A percentile compares a stretch with the other conserved stretches of the same genome.
These are phyloP conservation scores for Aspergillus intermedius DNA, from an alignment of 2,329 filamentous ascomycete genomes.

Conservation along the genomic window DNA sequence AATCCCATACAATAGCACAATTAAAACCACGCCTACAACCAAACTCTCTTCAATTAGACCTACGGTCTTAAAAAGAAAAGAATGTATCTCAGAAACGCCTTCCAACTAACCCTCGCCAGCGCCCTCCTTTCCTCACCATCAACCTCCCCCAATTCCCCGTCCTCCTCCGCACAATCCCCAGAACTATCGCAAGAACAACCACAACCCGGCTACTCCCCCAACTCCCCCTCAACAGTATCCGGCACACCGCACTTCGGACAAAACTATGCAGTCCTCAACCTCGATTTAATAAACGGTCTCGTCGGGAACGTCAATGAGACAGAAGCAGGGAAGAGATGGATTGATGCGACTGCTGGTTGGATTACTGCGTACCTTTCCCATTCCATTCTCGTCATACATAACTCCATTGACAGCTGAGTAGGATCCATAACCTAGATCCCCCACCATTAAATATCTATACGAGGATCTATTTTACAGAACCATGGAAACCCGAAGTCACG, in stretches of 20 bases:
- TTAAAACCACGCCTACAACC: no score
- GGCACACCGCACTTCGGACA: not conserved
- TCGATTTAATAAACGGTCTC: not conserved
- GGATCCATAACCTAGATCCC: not conserved
- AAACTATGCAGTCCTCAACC: not conserved
- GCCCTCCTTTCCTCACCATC: not conserved
- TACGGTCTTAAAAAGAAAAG: not conserved
- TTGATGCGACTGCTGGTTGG: not conserved
- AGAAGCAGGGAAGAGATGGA: not conserved
- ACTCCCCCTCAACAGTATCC: not conserved
- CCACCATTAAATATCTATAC: constrained; percentile 4
- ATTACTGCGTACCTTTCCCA: not conserved
- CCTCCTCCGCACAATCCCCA: no score
- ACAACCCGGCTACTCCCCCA: not conserved
- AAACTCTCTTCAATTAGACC: no score
- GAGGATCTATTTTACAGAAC: constrained; percentile 4
- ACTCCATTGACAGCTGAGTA: not conserved
- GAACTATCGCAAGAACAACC: no score
- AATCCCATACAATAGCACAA: no score
- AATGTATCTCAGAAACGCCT: not conserved
- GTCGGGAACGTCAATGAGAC: not conserved
- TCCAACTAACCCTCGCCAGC: not conserved
- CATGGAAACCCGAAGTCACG: not conserved
- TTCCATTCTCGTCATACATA: not conserved
- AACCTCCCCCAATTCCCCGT: not conserved